Evolutionary conservation across 768 basidiomycete genomes (phyloP).

Genomic region (Leccinum barrowsii): DNA sequence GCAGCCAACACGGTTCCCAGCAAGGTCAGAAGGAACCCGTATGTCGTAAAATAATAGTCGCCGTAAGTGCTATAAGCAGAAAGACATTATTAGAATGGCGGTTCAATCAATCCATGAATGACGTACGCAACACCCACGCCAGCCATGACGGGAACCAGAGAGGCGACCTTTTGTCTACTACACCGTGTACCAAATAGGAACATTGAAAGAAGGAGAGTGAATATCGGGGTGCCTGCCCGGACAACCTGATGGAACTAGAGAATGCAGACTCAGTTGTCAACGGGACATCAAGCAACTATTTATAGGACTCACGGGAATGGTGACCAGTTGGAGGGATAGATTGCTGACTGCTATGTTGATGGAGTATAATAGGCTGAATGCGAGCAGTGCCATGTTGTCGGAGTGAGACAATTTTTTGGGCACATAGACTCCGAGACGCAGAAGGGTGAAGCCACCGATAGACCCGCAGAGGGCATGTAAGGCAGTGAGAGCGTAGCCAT

Average conservation of each 20-base stretch:
- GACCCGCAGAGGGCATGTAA: slow-evolving; percentile 86
- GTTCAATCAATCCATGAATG: not conserved
- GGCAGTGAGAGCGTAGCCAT: slow-evolving; percentile 93
- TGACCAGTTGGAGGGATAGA: slow-evolving; percentile 81
- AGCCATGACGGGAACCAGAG: slow-evolving; percentile 79
- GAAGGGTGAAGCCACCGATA: slow-evolving; percentile 69
- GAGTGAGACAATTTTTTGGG: slow-evolving; percentile 49
- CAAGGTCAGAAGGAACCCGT: slow-evolving; percentile 84
- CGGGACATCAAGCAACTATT: not conserved
- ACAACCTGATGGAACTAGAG: slow-evolving; percentile 94
- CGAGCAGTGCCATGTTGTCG: slow-evolving; percentile 61
- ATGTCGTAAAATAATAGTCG: slow-evolving; percentile 87
- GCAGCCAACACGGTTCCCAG: slow-evolving; percentile 90
- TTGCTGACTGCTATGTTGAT: slow-evolving; percentile 96
- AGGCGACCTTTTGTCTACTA: slow-evolving; percentile 59
- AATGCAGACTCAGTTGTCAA: not conserved
- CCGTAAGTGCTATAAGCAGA: slow-evolving; percentile 76
- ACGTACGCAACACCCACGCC: slow-evolving; percentile 88
- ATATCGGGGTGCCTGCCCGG: slow-evolving; percentile 87
- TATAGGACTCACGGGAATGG: slow-evolving; percentile 67
- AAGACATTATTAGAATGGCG: not conserved
- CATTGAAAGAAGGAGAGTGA: slow-evolving; percentile 78
- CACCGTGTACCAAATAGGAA: slow-evolving; percentile 62
- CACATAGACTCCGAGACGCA: slow-evolving; percentile 53
- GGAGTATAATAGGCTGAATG: slow-evolving; percentile 89